Percentiles rank a stretch among this genome's conserved stretches.
phyloP scores from a whole-genome alignment of 306 rosid species.

The Medicago lupulina region DNA sequence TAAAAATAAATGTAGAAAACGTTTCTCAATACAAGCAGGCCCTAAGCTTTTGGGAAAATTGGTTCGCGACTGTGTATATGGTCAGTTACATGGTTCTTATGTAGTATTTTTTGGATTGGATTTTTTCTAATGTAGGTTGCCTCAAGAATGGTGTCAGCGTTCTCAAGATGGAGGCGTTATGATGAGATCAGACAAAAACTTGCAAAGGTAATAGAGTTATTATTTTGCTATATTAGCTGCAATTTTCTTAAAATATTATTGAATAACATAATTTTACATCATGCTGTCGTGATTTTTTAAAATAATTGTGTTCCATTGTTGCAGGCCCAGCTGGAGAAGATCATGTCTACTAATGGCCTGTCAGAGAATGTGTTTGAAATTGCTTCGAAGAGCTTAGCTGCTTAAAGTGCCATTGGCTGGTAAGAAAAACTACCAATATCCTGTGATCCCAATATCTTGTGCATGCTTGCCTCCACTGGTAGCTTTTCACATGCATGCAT shows the following conservation, averaged over 20 bases:
- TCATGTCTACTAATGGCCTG: slow-evolving; percentile 80
- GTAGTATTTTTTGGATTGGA: background rate
- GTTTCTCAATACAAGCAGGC: too few relatives aligned
- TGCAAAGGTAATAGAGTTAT: slow-evolving; percentile 65
- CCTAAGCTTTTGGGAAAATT: background rate
- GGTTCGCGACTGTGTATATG: background rate
- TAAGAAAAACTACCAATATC: slow-evolving; percentile 12
- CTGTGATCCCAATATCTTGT: background rate
- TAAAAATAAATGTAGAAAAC: too few relatives aligned
- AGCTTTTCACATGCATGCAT: background rate
- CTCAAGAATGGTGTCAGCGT: slow-evolving; percentile 96
- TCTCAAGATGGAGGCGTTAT: slow-evolving; percentile 94
- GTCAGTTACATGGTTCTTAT: slow-evolving; percentile 14
- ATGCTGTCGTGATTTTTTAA: background rate
- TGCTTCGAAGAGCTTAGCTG: slow-evolving; percentile 92
- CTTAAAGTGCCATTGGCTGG: slow-evolving; percentile 42
- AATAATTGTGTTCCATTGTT: slow-evolving; percentile 38
- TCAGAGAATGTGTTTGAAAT: slow-evolving; percentile 96
- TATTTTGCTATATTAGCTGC: background rate
- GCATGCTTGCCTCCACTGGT: slow-evolving; percentile 9
- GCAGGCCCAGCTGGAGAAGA: slow-evolving; percentile 96
- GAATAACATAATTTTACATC: background rate
- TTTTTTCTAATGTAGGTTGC: slow-evolving; percentile 67
- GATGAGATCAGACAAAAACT: slow-evolving; percentile 82
- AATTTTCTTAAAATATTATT: slow-evolving; percentile 14